Evolutionary conservation across 306 rosid species (phyloP), one percentile per base, ranked within the genome.

Genomic region (Vachellia pachyceras): DNA sequence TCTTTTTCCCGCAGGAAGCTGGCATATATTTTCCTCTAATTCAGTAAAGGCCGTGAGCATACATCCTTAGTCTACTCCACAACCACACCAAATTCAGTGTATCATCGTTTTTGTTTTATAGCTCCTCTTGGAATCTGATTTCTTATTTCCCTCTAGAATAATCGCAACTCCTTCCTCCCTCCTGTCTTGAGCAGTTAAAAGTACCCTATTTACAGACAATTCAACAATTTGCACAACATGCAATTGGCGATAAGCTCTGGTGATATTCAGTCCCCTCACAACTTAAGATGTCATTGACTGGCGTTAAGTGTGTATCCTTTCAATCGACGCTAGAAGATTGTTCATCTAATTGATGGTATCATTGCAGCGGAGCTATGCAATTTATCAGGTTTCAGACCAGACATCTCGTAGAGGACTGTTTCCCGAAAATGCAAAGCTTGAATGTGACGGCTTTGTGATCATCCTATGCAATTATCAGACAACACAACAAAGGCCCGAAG

Each of bases 251-350:
- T 57, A 33, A 57, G 13, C 10, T 57, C 33, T 20, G 64, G 22
- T 3, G 33, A 57, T 20, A 57, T 22, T 57, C 35, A 20, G 64
- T 9, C 64, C 29, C 33, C 64, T 57, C 13, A 10, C 67, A 79
- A 75, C 67, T 6, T 47, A 39, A n/a, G 72, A 42, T 42, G 47
- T 50, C 25, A 23, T 42, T 18, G 25, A 70, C 46, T 7, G 29
- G 12, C 74, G 14, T 4, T 58, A 35, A 41, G 84, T 60, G 68
- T 18, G 80, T 13, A 39, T 11, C 71, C 25, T 17, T 66, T 66
- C 44, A 35, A 40, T 36, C 1, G 11, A 66, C 6, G 39, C 72
- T 18, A 37, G 72, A 37, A 66, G 46, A 66, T 20, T 66, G 13
- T 37, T 66, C 72, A 66, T 29, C 72, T 15, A 37, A 11, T 37